Conservation (phyloP, 768 basidiomycete genomes). For the Trametes punicea region DNA sequence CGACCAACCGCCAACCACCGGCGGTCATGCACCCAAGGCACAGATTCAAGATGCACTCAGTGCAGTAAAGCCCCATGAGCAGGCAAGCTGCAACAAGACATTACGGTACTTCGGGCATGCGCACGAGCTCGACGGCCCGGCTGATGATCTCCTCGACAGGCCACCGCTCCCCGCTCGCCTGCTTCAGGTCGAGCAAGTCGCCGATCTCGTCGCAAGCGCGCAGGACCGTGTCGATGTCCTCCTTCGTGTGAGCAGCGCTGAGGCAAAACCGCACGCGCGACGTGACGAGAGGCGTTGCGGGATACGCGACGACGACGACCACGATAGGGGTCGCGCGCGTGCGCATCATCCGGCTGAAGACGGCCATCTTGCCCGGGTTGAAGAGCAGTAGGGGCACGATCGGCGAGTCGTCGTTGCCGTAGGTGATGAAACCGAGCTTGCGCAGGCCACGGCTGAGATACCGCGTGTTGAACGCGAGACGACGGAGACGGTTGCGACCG, state of each 20-base stretch:
- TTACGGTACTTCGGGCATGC: conserved; percentile 32
- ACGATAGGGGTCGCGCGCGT: conserved; percentile 73
- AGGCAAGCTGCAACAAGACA: conserved; percentile 1
- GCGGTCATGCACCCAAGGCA: neutral
- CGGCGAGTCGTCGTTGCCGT: conserved; percentile 87
- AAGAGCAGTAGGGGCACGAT: conserved; percentile 92
- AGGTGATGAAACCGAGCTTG: conserved; percentile 96
- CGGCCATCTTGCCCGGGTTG: conserved; percentile 90
- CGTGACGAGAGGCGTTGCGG: conserved; percentile 86
- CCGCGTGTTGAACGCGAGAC: conserved; percentile 92
- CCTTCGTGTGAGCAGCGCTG: conserved; percentile 94
- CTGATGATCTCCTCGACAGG: conserved; percentile 66
- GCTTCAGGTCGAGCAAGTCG: conserved; percentile 85
- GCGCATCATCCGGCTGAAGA: conserved; percentile 89
- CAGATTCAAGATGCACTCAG: neutral
- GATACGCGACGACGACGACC: conserved; percentile 88
- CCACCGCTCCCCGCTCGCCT: conserved; percentile 73
- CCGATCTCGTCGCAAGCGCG: conserved; percentile 91
- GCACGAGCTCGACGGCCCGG: conserved; percentile 73
- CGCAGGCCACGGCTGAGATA: conserved; percentile 84
- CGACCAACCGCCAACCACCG: neutral
- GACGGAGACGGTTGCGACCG: conserved; percentile 75
- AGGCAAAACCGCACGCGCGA: conserved; percentile 91
- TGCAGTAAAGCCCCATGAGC: neutral
- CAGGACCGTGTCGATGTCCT: conserved; percentile 86